Conservation (phyloP, 163 green algal species). For the Trebouxia gelatinosa region DNA sequence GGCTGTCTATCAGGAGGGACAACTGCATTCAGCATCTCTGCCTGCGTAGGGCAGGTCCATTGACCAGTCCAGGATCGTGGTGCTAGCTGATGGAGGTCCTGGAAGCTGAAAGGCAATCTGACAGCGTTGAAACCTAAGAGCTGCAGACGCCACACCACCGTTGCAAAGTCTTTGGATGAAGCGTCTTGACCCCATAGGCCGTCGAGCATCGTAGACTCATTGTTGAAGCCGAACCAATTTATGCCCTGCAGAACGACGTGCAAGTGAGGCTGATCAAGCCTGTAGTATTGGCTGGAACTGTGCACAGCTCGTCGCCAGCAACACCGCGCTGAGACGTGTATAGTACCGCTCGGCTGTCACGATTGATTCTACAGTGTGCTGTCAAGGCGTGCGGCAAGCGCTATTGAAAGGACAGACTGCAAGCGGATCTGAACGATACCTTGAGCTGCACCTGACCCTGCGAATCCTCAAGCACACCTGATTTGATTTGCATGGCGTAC, state of each 20-base stretch:
- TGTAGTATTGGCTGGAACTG: too few relatives aligned
- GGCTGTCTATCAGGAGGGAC: background rate
- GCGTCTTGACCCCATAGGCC: conserved; percentile 32
- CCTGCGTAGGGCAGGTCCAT: background rate
- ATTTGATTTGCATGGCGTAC: too few relatives aligned
- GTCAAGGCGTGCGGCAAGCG: too few relatives aligned
- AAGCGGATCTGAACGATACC: too few relatives aligned
- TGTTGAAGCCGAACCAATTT: conserved; percentile 51
- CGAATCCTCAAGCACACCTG: too few relatives aligned
- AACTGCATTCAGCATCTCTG: background rate
- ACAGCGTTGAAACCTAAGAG: conserved; percentile 53
- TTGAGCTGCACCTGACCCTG: too few relatives aligned
- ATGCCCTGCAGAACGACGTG: conserved; percentile 32
- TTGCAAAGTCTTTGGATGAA: conserved; percentile 42
- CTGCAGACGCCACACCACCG: conserved; percentile 40
- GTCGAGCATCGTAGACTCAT: conserved; percentile 23
- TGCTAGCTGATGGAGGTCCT: conserved; percentile 8
- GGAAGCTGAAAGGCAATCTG: conserved; percentile 50
- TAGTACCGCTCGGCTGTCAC: too few relatives aligned
- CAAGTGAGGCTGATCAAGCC: too few relatives aligned
- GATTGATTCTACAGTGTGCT: too few relatives aligned
- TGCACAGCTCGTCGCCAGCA: too few relatives aligned
- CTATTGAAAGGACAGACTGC: too few relatives aligned
- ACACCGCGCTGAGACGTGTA: too few relatives aligned
- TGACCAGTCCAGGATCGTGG: background rate